Base-by-base conservation (phyloP, 208 protist genomes). In the Angomonas ambiguus region DNA sequence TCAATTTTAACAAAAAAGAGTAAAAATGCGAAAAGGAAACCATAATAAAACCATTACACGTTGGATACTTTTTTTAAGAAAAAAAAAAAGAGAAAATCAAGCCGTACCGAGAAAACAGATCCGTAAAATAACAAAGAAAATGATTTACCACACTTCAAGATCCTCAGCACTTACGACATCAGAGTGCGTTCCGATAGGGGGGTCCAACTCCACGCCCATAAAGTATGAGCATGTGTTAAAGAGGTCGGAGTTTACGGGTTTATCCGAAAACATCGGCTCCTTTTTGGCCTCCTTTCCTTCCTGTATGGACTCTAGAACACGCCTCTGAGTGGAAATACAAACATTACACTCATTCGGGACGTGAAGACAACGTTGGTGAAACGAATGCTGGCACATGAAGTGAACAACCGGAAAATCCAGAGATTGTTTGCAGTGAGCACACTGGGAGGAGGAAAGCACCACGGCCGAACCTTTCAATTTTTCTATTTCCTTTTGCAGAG, bases 371-470 rank as follows among this genome's bases (percentile, higher is more conserved):
- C 85, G 74, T 55, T 91, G 80, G 67, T 98, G 96, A 72, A 97
- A 97, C 25, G 87, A 94, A 78, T 98, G 94, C 65, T 72, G 66
- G 78, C 97, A 98, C 41, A 98, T 61, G 64, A 98, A 98, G 69
- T 98, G 95, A 49, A 98, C 81, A 0, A 85, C 74, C 18, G 96
- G 97, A n/a, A 97, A 72, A 41, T 98, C 96, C 13, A 99, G 82
- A 3, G 80, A 60, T 48, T 62, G 49, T 13, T 73, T 61, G 79
- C 96, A 99, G 27, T 74, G 76, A 6, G 65, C 72, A 71, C 97
- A 99, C 33, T 92, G 81, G 16, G 67, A 73, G 16, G 70, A 55
- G 71, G 97, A 91, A 55, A 98, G 97, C 10, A 94, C 91, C 51
- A 86, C 80, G 8, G 93, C 86, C 5, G 71, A 83, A 31, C 69